phyloP scores from a whole-genome alignment of 2,329 filamentous ascomycete genomes.

The Colletotrichum sp. region DNA sequence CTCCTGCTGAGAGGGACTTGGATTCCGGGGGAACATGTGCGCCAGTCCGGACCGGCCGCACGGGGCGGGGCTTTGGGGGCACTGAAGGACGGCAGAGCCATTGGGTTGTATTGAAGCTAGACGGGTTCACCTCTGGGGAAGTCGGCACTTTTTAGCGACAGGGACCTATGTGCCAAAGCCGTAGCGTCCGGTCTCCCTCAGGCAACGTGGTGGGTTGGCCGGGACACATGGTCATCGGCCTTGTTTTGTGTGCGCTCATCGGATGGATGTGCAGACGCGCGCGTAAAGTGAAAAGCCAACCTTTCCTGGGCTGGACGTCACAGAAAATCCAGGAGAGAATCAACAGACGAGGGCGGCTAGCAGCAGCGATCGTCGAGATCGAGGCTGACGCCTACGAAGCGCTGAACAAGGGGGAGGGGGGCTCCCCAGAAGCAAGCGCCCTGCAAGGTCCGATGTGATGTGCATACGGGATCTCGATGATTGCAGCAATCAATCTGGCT shows the following conservation, averaged over 20 bases:
- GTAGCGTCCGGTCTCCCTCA: background rate
- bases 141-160: background rate
- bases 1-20: background rate
- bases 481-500: background rate
- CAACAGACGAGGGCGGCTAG: background rate
- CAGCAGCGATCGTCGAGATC: background rate
- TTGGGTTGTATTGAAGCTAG: background rate
- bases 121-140: background rate
- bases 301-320: background rate
- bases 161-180: background rate
- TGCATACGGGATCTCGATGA: background rate
- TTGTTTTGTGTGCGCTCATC: background rate
- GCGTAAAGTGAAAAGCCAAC: background rate
- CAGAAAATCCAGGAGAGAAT: background rate
- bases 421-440: background rate
- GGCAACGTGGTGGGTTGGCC: background rate
- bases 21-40: background rate
- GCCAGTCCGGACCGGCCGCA: background rate
- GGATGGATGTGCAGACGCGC: background rate
- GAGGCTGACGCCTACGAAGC: constrained; percentile 4
- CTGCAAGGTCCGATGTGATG: constrained; percentile 1
- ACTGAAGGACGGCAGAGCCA: background rate
- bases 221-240: background rate
- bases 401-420: background rate
- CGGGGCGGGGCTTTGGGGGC: background rate